Base-by-base conservation (phyloP, 768 basidiomycete species). In the Sarcomyxa edulis region DNA sequence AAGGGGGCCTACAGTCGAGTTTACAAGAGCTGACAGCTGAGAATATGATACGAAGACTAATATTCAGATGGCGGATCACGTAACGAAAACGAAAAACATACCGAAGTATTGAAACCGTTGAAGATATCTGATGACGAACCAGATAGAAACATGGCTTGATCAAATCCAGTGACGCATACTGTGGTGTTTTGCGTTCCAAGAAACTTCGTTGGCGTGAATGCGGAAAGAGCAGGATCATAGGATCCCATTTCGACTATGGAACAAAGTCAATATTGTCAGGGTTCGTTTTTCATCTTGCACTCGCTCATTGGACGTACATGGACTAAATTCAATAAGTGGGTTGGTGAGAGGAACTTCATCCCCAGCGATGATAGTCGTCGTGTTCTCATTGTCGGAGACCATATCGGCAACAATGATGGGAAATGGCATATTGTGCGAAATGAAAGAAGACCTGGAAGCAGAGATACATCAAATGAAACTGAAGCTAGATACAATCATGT, bases 111-210 rank as follows among this genome's bases (percentile, higher is more conserved):
- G 31, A 31, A 16, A 11, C 23, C 20, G 18, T 65, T 67, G 48
- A 75, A 76, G 21, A 72, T 48, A 37, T 56, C 67, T 10, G 74
- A 62, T 4, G 76, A 77, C 2, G 71, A 68, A 8, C 72, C 78
- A 50, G 73, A 68, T 27, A 80, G 42, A 49, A 76, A 81, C 10
- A 53, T 58, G 1, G 60, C 61, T 49, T 73, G 73, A 46, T 79
- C 75, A 41, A 78, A 82, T 4, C 69, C 69, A 3, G 68, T 68
- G 11, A 68, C 69, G 48, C 82, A 84, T 2, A 60, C 48, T 3
- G 65, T 64, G 7, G 43, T 25, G 35, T 61, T 66, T 21, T 56
- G 50, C 0, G 75, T 75, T 6, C 81, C 82, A 2, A 69, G 49
- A 35, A 60, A 64, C 6, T 56, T 44, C 22, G 60, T 60, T 9